Base-by-base conservation (phyloP, 768 basidiomycete genomes). In the Infundibulicybe gibba region DNA sequence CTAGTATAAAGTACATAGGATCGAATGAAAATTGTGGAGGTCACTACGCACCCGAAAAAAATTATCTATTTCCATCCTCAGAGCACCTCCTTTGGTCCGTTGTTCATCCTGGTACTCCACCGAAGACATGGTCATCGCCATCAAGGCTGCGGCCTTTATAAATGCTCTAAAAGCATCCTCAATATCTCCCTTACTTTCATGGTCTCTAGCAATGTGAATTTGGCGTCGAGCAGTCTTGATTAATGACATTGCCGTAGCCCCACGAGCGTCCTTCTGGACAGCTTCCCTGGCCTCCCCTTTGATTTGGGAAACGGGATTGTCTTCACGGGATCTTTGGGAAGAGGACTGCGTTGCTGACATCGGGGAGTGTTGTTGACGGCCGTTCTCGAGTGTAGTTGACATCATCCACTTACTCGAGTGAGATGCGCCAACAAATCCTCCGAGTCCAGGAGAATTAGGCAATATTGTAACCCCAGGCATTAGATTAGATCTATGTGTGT, bases 141-240 rank as follows among this genome's bases (percentile, higher is more conserved):
- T 68, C 2, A 88, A 69, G 17, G 70, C 75, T 1, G 79, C 87
- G 6, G 85, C 78, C 60, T 75, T 81, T 21, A 81, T 76, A 53
- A 80, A 78, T 16, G 78, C 74, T 33, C 70, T 70, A 25, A 87
- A 71, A 2, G 87, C 85, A 15, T 66, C 73, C 61, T 73, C 76
- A 45, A 87, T 66, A 55, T 90, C 81, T 1, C 83, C 83, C 34
- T 68, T 68, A 37, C 59, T 62, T 56, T 89, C 86, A 50, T 63
- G 55, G 6, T 71, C 68, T 49, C 71, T 78, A 5, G 80, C 89
- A 6, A 57, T 57, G 20, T 69, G 62, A 40, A 78, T 72, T 63
- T 86, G 85, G 12, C 64, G 66, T 41, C 80, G 75, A 17, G 89
- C 88, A 16, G 72, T 64, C 59, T 69, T 76, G 63, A 91, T 79